Evolutionary conservation across 164 flowering plant species (phyloP), one percentile per base, ranked within the genome.

Genomic region (Cinnamomum micranthum): DNA sequence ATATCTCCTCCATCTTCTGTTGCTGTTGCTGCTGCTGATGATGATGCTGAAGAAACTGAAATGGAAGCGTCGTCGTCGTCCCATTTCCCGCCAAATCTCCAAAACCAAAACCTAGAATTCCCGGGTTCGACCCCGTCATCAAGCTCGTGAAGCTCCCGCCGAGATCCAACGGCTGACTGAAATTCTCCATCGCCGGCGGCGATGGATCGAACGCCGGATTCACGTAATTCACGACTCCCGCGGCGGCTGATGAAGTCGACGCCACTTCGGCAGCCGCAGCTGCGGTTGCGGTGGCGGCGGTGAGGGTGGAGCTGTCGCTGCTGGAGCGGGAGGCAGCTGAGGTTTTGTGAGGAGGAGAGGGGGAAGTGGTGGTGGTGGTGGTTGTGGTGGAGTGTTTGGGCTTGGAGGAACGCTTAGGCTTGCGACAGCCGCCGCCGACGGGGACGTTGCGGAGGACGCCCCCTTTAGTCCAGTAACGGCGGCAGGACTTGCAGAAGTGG

Each of bases 391-490:
- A 66, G 47, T 63, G 33, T 67, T 80, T 77, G 28, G 76, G 76
- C 52, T 75, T 80, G 19, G 82, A 73, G 17, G 60, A 55, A 19
- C 78, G 74, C 64, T 81, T 81, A 55, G 90, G 76, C 69, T 92
- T 92, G 52, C 97, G 85, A 77, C 90, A 88, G 50, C 97, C 97
- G 0, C 96, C 96, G 51, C 96, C 96, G 68, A 89, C 89, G 13
- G 96, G 93, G 62, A 91, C 96, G 85, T 91, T 91, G 20, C 96
- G 88, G 52, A 92, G 91, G 74, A 92, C 92, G 76, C 97, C 97
- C 63, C 97, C 97, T 76, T 88, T 92, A 62, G 96, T 91, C 96
- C 96, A 91, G 87, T 91, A 91, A 6, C 96, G 86, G 12, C 93
- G 87, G 73, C 96, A 91, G 82, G 76, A 75, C 83, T 88, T 89